phyloP scores from a whole-genome alignment of 768 basidiomycete genomes.

The Hygrophorus russula region DNA sequence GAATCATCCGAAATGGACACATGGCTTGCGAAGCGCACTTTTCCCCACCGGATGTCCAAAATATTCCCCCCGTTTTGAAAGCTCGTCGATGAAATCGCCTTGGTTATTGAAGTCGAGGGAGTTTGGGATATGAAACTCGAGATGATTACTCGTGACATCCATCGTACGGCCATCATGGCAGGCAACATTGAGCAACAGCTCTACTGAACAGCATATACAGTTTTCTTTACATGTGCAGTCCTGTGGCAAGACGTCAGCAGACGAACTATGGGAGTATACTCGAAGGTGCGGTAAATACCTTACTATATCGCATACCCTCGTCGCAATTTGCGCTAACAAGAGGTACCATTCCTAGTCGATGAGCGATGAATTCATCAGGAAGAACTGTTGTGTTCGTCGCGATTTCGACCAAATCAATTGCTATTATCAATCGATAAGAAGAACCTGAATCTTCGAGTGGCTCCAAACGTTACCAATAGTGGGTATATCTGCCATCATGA shows the following conservation, averaged over 20 bases:
- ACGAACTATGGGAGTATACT: background rate
- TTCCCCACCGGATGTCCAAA: conserved; percentile 85
- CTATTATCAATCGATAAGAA: conserved; percentile 27
- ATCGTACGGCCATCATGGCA: conserved; percentile 67
- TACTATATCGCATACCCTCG: conserved; percentile 72
- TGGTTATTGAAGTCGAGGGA: conserved; percentile 19
- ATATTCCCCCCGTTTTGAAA: conserved; percentile 57
- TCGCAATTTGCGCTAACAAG: conserved; percentile 81
- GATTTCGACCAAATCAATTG: conserved; percentile 95
- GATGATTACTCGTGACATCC: conserved; percentile 78
- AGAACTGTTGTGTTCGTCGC: conserved; percentile 85
- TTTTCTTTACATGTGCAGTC: conserved; percentile 85
- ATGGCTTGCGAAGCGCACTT: conserved; percentile 30
- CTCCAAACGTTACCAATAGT: conserved; percentile 66
- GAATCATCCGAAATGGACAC: conserved; percentile 5
- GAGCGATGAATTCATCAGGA: conserved; percentile 95
- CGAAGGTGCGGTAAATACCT: conserved; percentile 30
- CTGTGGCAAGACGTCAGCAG: conserved; percentile 26
- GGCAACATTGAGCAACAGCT: conserved; percentile 63
- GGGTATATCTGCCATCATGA: conserved; percentile 94
- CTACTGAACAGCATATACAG: conserved; percentile 81
- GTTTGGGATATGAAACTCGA: conserved; percentile 47
- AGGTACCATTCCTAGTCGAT: conserved; percentile 91
- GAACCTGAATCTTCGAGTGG: background rate
- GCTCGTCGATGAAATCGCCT: conserved; percentile 42